These are phyloP conservation scores for Lipomyces starkeyi DNA, from an alignment of 805 yeast genomes.

Conservation along the genomic window DNA sequence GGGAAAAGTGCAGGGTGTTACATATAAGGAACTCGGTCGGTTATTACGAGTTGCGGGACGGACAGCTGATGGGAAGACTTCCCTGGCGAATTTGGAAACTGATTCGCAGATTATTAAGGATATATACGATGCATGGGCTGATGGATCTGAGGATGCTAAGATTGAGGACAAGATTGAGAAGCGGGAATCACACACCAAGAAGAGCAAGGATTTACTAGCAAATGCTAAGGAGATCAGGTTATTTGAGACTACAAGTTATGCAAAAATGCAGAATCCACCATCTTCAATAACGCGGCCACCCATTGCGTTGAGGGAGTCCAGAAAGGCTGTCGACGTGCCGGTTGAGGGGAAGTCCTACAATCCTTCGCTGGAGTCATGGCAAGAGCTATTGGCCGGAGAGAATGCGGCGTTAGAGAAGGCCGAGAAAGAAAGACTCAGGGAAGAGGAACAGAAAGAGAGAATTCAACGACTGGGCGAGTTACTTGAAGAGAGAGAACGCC, in stretches of 20 bases:
- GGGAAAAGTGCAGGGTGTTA: conserved; percentile 63
- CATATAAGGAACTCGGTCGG: conserved; percentile 64
- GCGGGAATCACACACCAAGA: conserved; percentile 37
- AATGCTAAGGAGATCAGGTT: conserved; percentile 18
- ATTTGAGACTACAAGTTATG: conserved; percentile 20
- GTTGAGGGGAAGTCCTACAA: conserved; percentile 92
- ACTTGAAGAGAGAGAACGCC: conserved; percentile 58
- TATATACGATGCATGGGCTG: conserved; percentile 76
- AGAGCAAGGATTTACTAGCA: conserved; percentile 12
- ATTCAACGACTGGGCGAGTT: conserved; percentile 70
- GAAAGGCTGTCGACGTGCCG: conserved; percentile 55
- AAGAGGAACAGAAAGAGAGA: conserved; percentile 66
- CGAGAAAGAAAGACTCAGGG: conserved; percentile 58
- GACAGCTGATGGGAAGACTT: conserved; percentile 59
- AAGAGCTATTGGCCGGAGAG: conserved; percentile 68
- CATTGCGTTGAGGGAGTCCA: conserved; percentile 61
- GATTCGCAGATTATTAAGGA: conserved; percentile 66
- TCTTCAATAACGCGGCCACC: conserved; percentile 60
- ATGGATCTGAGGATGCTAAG: conserved; percentile 51
- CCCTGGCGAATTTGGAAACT: conserved; percentile 60
- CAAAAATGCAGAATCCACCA: conserved; percentile 45
- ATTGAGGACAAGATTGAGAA: conserved; percentile 9
- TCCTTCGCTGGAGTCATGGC: conserved; percentile 87
- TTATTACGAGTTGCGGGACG: conserved; percentile 81
- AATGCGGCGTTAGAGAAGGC: conserved; percentile 67